Evolutionary conservation across 1,139 yeast species (phyloP), one percentile per base, ranked within the genome.

Genomic region (Trichomonascaceae sp.): DNA sequence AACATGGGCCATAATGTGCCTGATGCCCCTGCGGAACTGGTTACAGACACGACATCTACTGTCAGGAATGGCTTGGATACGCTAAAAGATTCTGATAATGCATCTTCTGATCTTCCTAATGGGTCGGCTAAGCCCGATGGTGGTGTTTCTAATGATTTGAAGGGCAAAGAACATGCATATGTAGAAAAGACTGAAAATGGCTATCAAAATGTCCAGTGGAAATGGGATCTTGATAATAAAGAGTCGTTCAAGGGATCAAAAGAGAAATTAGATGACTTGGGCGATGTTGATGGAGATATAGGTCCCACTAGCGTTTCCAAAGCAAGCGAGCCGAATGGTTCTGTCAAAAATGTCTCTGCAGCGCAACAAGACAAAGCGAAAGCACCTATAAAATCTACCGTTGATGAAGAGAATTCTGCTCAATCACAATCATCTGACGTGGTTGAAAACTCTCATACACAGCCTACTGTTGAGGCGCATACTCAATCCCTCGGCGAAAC

Each of bases 31-130:
- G 24, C 6, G 47, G 83, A 82, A 62, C 84, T 95, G 3, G 82
- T 87, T 54, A 85, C 98, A 0, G 93, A 97, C 96, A 77, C 89
- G 55, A 89, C 97, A 0, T 90, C 93, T 32, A 99, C 96, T 1
- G 84, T 4, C 17, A 36, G 2, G 17, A 13, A 36, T 9, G 15
- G 4, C 41, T 36, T 15, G 15, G 41, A 36, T n/a, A 15, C 17
- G 17, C 3, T 13, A n/a, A 6, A 15, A 2, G 6, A 36, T 15
- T 2, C 17, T 13, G 41, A 36, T 13, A 13, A 36, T n/a, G 17
- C 17, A 36, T 15, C 41, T 5, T 36, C 41, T 15, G 17, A 36
- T 3, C 15, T 36, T 36, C 41, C 41, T 36, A 36, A 36, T 7
- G 41, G 41, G 41, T 36, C 41, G 3, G 17, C 8, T 2, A 15